phyloP scores from a whole-genome alignment of 768 basidiomycete genomes.

The Leccinum broughii region DNA sequence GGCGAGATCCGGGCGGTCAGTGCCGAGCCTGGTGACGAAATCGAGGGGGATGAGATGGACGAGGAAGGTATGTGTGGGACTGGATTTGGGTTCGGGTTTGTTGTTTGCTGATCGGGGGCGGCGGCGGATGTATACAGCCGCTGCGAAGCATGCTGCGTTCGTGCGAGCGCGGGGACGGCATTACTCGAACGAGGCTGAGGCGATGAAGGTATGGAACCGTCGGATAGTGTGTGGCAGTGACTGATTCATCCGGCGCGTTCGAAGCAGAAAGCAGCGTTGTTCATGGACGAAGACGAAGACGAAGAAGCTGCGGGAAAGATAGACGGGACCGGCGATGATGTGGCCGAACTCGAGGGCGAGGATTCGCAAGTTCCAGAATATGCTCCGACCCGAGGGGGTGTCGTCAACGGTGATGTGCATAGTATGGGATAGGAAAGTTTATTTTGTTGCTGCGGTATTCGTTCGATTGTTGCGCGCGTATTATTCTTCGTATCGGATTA shows the following conservation, averaged over 20 bases:
- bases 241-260: conserved; percentile 1
- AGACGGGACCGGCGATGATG: conserved; percentile 8
- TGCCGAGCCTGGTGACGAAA: conserved; percentile 47
- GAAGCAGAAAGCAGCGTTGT: conserved; percentile 58
- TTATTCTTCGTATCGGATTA: not conserved
- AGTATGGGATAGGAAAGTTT: conserved; percentile 6
- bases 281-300: conserved; percentile 65
- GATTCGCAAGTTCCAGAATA: conserved; percentile 1
- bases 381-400: not conserved
- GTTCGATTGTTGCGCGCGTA: not conserved
- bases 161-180: conserved; percentile 79
- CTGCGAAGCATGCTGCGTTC: conserved; percentile 80
- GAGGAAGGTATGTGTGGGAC: conserved; percentile 62
- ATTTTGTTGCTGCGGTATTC: not conserved
- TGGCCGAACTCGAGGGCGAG: conserved; percentile 4
- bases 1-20: conserved; percentile 53
- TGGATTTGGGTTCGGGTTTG: not conserved
- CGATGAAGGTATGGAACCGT: conserved; percentile 71
- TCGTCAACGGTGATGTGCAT: conserved; percentile 27
- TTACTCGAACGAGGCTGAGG: conserved; percentile 89
- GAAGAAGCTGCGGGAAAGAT: conserved; percentile 5
- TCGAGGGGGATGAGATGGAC: conserved; percentile 84
- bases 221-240: not conserved
- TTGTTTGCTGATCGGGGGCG: conserved; percentile 1
- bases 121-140: conserved; percentile 48